Percentiles rank a stretch among this genome's conserved stretches.
phyloP scores from a whole-genome alignment of 805 yeast species.

The Nakazawaea laoshanensis region DNA sequence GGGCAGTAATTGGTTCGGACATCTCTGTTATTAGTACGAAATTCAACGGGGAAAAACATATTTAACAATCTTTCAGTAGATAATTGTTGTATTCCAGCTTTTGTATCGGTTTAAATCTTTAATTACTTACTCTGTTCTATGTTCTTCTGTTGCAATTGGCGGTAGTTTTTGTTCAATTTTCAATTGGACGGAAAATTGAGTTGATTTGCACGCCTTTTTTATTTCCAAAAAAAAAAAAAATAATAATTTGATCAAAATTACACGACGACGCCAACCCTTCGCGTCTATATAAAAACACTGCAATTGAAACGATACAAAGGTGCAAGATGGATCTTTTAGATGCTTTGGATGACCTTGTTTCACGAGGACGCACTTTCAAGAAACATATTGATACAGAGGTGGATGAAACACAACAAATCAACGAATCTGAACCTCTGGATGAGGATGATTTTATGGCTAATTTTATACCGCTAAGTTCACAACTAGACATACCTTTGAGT shows the following conservation, averaged over 20 bases:
- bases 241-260: background rate
- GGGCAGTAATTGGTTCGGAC: conserved; percentile 18
- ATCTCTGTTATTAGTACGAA: background rate
- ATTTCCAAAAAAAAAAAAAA: background rate
- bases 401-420: background rate
- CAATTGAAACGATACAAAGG: background rate
- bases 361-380: conserved; percentile 6
- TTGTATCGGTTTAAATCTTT: too few species aligned
- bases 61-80: too few species aligned
- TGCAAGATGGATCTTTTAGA: conserved; percentile 15
- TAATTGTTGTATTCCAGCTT: too few species aligned
- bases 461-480: too few species aligned
- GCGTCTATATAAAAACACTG: background rate
- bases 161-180: conserved; percentile 1
- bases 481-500: too few species aligned
- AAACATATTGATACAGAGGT: conserved; percentile 2
- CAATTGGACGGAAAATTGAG: conserved; percentile 6
- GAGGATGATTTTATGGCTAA: too few species aligned
- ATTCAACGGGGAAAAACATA: too few species aligned
- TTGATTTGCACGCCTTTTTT: background rate
- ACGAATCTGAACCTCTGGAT: too few species aligned
- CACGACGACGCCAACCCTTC: background rate
- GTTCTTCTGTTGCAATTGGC: too few species aligned
- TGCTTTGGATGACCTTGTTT: conserved; percentile 14
- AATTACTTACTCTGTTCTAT: too few species aligned